These are phyloP conservation scores for Eutypa lata DNA, from an alignment of 2,329 filamentous ascomycete genomes.

Conservation along the genomic window DNA sequence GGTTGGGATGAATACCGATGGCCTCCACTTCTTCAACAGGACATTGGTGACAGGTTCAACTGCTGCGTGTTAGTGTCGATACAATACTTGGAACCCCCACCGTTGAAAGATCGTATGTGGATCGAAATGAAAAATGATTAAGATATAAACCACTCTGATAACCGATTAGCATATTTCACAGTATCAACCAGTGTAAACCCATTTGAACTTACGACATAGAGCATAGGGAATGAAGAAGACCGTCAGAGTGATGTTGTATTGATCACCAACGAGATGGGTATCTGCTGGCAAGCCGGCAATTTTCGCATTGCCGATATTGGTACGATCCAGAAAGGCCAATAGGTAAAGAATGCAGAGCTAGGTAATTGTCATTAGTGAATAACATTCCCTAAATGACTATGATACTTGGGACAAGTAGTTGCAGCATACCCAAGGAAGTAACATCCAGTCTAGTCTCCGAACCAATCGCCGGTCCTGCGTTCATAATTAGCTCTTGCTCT, in stretches of 20 bases:
- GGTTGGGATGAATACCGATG: conserved; percentile 74
- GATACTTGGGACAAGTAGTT: conserved; percentile 28
- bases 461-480: conserved; percentile 29
- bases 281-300: conserved; percentile 53
- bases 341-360: conserved; percentile 69
- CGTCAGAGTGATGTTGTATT: conserved; percentile 74
- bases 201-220: conserved; percentile 40
- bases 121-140: too few relatives aligned
- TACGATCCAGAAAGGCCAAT: conserved; percentile 70
- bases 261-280: conserved; percentile 55
- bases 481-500: conserved; percentile 5
- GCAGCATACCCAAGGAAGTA: conserved; percentile 32
- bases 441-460: conserved; percentile 29
- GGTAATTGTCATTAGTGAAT: conserved; percentile 6
- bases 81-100: neutral
- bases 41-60: conserved; percentile 76
- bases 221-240: conserved; percentile 88
- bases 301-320: conserved; percentile 71
- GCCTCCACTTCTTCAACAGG: conserved; percentile 71
- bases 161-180: too few relatives aligned
- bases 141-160: too few relatives aligned
- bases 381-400: too few relatives aligned
- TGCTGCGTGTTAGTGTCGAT: neutral
- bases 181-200: too few relatives aligned
- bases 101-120: too few relatives aligned